A percentile compares a stretch with the other conserved stretches of the same genome.
phyloP scores from a whole-genome alignment of 192 early-diverging fungal species.

The Coemansia sp. region DNA sequence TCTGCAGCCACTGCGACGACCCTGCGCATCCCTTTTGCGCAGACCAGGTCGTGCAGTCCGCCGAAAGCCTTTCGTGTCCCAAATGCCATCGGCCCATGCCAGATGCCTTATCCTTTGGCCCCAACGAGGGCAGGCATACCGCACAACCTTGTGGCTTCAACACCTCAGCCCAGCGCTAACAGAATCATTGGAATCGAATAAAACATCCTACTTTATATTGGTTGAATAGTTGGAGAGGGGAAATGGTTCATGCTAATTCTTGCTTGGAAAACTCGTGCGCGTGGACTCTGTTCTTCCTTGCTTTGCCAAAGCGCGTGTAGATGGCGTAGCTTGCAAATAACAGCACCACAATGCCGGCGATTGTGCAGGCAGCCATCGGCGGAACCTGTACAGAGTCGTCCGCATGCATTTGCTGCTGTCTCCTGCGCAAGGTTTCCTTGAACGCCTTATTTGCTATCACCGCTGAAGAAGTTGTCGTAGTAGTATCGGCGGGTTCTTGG shows the following conservation, averaged over 20 bases:
- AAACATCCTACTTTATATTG: too few species aligned
- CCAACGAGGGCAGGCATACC: constrained; percentile 6
- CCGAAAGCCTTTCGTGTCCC: constrained; percentile 20
- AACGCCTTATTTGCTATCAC: too few species aligned
- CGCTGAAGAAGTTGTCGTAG: too few species aligned
- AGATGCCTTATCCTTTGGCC: constrained; percentile 23
- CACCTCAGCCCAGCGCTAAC: background rate
- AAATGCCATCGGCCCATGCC: constrained; percentile 21
- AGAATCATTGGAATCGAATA: background rate
- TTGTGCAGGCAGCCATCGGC: background rate
- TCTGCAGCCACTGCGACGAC: constrained; percentile 26
- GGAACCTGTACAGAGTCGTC: background rate
- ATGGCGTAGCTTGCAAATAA: background rate
- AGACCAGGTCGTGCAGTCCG: constrained; percentile 7
- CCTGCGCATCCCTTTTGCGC: constrained; percentile 41
- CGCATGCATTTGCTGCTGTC: background rate
- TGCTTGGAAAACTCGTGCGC: background rate
- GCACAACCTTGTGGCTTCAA: background rate
- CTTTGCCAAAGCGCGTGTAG: background rate
- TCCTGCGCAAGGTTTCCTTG: too few species aligned
- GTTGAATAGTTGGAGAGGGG: too few species aligned
- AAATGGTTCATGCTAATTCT: background rate
- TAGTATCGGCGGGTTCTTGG: too few species aligned
- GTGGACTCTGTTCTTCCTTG: background rate
- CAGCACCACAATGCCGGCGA: background rate